A percentile compares a stretch with the other conserved stretches of the same genome.
These are phyloP conservation scores for Neurospora sp. DNA, from an alignment of 2,329 filamentous ascomycete genomes.

Conservation along the genomic window DNA sequence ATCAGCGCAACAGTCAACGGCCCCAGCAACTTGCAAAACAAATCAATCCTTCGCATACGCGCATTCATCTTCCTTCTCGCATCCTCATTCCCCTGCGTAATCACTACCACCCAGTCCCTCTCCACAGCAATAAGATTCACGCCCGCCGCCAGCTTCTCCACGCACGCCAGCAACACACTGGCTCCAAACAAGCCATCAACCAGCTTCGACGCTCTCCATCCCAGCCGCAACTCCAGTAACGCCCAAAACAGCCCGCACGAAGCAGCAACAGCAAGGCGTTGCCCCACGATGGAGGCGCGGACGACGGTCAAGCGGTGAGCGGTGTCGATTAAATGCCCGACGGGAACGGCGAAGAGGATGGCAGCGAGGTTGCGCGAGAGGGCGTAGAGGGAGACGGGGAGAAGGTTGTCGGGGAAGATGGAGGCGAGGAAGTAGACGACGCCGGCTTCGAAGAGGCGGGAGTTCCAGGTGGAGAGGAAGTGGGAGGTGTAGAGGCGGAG, in stretches of 20 bases:
- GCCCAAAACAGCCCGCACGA: conserved; percentile 38
- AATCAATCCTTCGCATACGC: conserved; percentile 47
- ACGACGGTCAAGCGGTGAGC: conserved; percentile 41
- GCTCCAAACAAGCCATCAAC: conserved; percentile 23
- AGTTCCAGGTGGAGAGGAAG: conserved; percentile 55
- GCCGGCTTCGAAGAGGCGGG: conserved; percentile 54
- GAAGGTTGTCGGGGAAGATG: conserved; percentile 48
- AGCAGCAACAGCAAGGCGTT: conserved; percentile 34
- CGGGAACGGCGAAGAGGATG: conserved; percentile 44
- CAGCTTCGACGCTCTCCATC: conserved; percentile 19
- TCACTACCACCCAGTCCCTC: conserved; percentile 56
- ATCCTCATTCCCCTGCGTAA: conserved; percentile 31
- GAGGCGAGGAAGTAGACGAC: conserved; percentile 48
- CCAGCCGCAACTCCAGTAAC: conserved; percentile 19
- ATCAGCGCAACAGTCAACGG: conserved; percentile 42
- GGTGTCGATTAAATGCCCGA: conserved; percentile 52
- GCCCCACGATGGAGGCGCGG: conserved; percentile 37
- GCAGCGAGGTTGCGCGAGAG: conserved; percentile 48
- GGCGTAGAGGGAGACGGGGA: conserved; percentile 62
- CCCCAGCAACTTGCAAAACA: conserved; percentile 46
- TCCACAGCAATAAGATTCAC: conserved; percentile 62
- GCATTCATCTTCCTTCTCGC: conserved; percentile 32
- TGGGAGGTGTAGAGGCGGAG: conserved; percentile 47
- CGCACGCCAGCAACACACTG: conserved; percentile 46
- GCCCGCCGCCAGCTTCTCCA: conserved; percentile 58